Evolutionary conservation across 2,329 filamentous ascomycete species (phyloP).

Genomic region (Talaromyces sp.): DNA sequence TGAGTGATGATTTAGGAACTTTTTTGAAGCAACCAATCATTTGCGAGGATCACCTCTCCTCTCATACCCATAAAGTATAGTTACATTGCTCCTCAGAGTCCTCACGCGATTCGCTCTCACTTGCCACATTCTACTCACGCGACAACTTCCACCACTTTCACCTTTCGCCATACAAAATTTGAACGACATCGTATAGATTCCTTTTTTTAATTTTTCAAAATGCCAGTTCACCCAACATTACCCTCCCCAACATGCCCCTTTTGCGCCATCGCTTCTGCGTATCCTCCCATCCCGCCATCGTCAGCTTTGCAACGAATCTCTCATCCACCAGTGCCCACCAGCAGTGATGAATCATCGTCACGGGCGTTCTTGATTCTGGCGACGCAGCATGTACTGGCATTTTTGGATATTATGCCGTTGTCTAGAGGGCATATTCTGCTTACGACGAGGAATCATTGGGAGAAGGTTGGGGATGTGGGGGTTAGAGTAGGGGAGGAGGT

Average conservation of each 20-base stretch:
- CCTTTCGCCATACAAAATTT: background rate
- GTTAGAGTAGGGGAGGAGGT: slow-evolving; percentile 60
- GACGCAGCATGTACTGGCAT: slow-evolving; percentile 71
- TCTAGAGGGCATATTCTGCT: slow-evolving; percentile 77
- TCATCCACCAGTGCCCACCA: background rate
- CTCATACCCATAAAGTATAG: background rate
- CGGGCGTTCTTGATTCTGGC: slow-evolving; percentile 62
- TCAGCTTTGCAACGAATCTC: slow-evolving; percentile 7
- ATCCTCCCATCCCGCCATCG: slow-evolving; percentile 33
- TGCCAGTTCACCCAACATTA: background rate
- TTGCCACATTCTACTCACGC: background rate
- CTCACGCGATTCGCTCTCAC: background rate
- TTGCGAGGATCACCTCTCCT: background rate
- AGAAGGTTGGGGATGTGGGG: slow-evolving; percentile 68
- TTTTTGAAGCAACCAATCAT: background rate
- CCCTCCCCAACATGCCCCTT: slow-evolving; percentile 44
- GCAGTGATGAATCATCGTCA: slow-evolving; percentile 14
- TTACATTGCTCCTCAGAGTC: background rate
- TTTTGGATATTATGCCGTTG: slow-evolving; percentile 89
- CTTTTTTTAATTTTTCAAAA: too few species aligned
- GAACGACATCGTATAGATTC: too few species aligned
- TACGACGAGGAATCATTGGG: slow-evolving; percentile 68
- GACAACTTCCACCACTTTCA: background rate
- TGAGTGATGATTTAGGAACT: background rate
- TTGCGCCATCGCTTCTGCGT: slow-evolving; percentile 51